Evolutionary conservation across 352 stramenopile genomes (phyloP).

Genomic region (Pythium dissotocum): DNA sequence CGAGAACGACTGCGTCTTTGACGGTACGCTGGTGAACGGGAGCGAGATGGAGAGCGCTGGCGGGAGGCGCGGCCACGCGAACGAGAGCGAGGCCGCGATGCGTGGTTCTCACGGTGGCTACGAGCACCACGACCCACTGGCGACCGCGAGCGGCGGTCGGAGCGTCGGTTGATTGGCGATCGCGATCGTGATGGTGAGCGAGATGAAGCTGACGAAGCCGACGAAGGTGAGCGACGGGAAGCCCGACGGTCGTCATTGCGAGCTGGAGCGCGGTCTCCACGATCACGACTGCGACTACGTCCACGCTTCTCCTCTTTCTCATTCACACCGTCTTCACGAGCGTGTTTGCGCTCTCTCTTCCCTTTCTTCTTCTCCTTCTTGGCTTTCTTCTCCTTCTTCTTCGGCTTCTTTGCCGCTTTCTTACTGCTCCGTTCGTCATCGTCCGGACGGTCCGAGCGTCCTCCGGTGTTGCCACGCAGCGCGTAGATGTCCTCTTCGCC

Average conservation of each 20-base stretch:
- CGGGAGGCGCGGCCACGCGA: background rate
- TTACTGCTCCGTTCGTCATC: constrained; percentile 46
- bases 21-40: background rate
- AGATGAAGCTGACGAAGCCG: constrained; percentile 13
- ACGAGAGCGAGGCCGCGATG: constrained; percentile 3
- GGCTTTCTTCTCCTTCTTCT: constrained; percentile 40
- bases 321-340: background rate
- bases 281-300: constrained; percentile 2
- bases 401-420: constrained; percentile 54
- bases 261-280: background rate
- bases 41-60: background rate
- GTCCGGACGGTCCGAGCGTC: constrained; percentile 15
- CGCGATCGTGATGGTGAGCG: constrained; percentile 1
- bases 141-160: too few relatives aligned
- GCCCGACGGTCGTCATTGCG: background rate
- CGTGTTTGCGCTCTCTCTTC: constrained; percentile 38
- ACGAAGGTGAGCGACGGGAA: background rate
- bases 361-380: constrained; percentile 74
- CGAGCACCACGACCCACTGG: background rate
- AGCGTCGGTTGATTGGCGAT: background rate
- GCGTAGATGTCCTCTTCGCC: constrained; percentile 61
- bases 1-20: background rate
- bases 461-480: constrained; percentile 42
- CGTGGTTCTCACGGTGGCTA: background rate
- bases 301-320: background rate